Evolutionary conservation across 2,329 filamentous ascomycete genomes (phyloP).

Genomic region (Penicillium hesseltinei): DNA sequence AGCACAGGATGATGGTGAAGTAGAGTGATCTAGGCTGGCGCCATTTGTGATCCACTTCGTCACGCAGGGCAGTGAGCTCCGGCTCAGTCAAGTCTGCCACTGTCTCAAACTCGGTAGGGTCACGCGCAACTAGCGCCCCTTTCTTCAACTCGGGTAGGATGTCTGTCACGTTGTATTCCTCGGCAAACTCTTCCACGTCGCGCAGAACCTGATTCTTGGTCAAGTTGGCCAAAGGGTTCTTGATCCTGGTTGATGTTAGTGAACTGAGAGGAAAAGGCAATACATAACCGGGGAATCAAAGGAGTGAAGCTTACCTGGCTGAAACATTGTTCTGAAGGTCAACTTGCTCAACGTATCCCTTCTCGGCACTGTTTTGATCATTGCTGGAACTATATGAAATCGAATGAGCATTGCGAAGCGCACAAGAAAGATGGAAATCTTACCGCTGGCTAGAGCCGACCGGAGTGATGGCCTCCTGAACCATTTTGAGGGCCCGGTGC

Average conservation of each 20-base stretch:
- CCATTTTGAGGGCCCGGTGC: constrained; percentile 2
- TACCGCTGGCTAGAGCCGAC: constrained; percentile 5
- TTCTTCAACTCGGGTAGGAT: constrained; percentile 45
- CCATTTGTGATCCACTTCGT: constrained; percentile 52
- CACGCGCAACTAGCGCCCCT: constrained; percentile 51
- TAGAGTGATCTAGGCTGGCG: constrained; percentile 50
- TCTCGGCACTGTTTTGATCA: constrained; percentile 10
- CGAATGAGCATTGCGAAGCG: neutral
- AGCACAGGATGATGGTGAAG: constrained; percentile 53
- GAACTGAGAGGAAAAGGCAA: neutral
- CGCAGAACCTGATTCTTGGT: constrained; percentile 38
- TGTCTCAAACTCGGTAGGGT: constrained; percentile 47
- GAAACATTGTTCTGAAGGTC: constrained; percentile 29
- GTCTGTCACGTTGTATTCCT: constrained; percentile 42
- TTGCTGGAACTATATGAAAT: constrained; percentile 8
- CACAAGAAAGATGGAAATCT: neutral
- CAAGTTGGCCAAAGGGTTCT: constrained; percentile 47
- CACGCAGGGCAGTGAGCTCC: constrained; percentile 45
- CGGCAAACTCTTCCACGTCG: constrained; percentile 46
- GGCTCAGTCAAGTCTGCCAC: constrained; percentile 44
- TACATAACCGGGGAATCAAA: neutral
- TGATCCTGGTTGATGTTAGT: constrained; percentile 37
- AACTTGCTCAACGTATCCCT: constrained; percentile 23
- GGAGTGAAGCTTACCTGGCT: constrained; percentile 20
- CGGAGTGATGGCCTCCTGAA: constrained; percentile 11